phyloP scores from a whole-genome alignment of 164 flowering plant species.

The Nymphaea colorata region DNA sequence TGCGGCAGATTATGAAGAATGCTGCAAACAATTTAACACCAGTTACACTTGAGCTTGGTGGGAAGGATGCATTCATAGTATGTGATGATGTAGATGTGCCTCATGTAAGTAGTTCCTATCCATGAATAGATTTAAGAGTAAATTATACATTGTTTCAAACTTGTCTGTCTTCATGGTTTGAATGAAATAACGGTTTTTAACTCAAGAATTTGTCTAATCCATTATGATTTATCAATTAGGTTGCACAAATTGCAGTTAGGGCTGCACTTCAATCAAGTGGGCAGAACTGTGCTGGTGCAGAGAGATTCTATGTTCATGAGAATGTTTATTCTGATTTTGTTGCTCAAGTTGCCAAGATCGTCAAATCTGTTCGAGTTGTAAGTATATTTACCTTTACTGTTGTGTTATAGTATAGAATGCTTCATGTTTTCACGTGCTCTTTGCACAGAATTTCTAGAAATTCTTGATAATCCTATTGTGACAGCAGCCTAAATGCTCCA shows the following conservation, averaged over 20 bases:
- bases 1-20: slow-evolving; percentile 79
- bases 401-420: no score
- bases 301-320: slow-evolving; percentile 90
- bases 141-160: no score
- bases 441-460: no score
- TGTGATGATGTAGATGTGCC: slow-evolving; percentile 92
- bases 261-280: slow-evolving; percentile 97
- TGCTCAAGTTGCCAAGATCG: slow-evolving; percentile 60
- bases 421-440: no score
- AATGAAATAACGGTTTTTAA: no score
- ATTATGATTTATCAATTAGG: slow-evolving; percentile 30
- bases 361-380: slow-evolving; percentile 79
- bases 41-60: slow-evolving; percentile 97
- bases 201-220: background rate
- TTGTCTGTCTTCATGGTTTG: background rate
- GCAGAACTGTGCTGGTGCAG: slow-evolving; percentile 99
- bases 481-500: no score
- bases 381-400: slow-evolving; percentile 20
- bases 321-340: slow-evolving; percentile 72
- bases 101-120: slow-evolving; percentile 47
- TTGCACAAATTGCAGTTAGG: slow-evolving; percentile 90
- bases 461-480: no score
- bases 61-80: slow-evolving; percentile 95
- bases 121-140: background rate
- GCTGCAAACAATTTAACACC: slow-evolving; percentile 78